phyloP scores from a whole-genome alignment of 2,329 filamentous ascomycete species.

The Pseudogymnoascus sp. region DNA sequence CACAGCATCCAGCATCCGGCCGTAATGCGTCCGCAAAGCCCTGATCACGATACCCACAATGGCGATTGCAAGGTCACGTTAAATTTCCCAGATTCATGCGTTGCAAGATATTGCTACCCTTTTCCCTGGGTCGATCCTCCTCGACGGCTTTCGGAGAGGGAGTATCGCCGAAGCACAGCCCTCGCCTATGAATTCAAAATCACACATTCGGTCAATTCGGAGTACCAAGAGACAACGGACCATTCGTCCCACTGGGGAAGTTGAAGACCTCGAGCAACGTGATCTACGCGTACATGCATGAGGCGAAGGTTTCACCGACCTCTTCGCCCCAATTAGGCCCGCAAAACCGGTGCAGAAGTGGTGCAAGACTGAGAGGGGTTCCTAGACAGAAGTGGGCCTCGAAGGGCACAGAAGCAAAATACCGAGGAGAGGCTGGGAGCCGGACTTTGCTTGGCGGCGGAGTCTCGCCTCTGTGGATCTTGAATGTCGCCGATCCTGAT shows the following conservation, averaged over 20 bases:
- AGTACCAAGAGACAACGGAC: neutral
- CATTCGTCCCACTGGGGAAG: slow-evolving; percentile 2
- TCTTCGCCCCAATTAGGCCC: neutral
- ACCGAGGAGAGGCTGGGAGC: neutral
- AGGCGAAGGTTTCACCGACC: neutral
- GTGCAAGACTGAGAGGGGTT: neutral
- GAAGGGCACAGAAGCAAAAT: slow-evolving; percentile 7
- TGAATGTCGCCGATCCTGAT: neutral
- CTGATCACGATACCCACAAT: neutral
- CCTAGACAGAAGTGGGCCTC: neutral
- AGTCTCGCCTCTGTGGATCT: neutral
- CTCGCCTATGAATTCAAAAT: slow-evolving; percentile 4
- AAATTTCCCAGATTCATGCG: slow-evolving; percentile 5
- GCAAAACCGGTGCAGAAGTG: neutral
- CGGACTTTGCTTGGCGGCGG: neutral
- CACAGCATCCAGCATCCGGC: neutral
- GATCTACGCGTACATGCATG: neutral
- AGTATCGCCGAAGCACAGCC: slow-evolving; percentile 3
- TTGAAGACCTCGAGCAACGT: neutral
- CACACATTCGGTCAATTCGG: neutral
- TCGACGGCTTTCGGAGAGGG: neutral
- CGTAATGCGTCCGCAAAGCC: neutral
- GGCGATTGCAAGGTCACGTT: neutral
- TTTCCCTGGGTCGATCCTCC: neutral
- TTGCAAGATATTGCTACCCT: neutral